Evolutionary conservation across 306 rosid species (phyloP), one percentile per base, ranked within the genome.

Genomic region (Benincasa hispida): DNA sequence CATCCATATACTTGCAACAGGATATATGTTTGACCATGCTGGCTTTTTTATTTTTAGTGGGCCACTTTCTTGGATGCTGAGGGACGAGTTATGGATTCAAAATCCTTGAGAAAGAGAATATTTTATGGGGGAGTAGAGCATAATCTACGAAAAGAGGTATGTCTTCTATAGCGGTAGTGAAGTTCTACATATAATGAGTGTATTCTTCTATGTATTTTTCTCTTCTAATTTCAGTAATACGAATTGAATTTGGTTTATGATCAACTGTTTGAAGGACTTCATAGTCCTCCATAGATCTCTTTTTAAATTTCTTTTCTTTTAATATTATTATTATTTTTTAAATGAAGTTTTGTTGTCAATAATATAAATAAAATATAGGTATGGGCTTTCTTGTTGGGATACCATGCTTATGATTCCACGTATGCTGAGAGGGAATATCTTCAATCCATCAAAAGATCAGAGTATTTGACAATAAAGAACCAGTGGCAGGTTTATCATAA

Each of bases 81-180:
- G 88, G 98, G 99, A 48, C 85, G 96, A 80, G 89, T 92, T 77
- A 72, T 51, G 18, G 91, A 95, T 85, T 81, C 96, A 67, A 84
- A 84, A 81, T 91, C 93, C 75, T 83, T 95, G 73, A 87, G 93
- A 81, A 92, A 83, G 87, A 90, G 99, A 85, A 85, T 92, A 82
- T 95, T 95, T 87, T 95, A 95, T 83, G 99, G 99, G 9, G 98
- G 99, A 75, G 91, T 95, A 77, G 93, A 95, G 81, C 96, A 95
- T 68, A 62, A 81, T 24, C 76, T 92, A 77, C 92, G 97, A 51
- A 86, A 87, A 81, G 92, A 90, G 96, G 99, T 95, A 72, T 75
- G 88, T 56, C 50, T 76, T 73, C 68, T 47, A 45, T 39, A 45
- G 6, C 1, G 55, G 7, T 42, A 11, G 32, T 25, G 42, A 70